Evolutionary conservation across 2,329 filamentous ascomycete species (phyloP).

Genomic region (Zymoseptoria brevis): DNA sequence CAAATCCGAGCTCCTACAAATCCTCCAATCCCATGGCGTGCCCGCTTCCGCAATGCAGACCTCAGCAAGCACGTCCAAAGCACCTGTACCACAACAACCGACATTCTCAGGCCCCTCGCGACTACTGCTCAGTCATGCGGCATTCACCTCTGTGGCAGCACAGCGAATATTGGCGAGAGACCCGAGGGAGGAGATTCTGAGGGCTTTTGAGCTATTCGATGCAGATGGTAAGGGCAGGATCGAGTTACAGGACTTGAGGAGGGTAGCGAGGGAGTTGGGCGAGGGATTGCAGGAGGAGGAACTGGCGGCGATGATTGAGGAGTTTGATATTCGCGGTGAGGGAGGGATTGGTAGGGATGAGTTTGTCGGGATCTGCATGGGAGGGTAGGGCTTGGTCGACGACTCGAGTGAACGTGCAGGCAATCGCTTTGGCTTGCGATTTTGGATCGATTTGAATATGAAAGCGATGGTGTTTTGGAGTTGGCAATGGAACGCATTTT

Average conservation of each 20-base stretch:
- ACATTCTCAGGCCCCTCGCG: conserved; percentile 44
- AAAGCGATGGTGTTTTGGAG: background rate
- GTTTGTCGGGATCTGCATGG: conserved; percentile 59
- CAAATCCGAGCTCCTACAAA: conserved; percentile 72
- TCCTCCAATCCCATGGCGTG: conserved; percentile 74
- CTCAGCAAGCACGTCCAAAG: conserved; percentile 45
- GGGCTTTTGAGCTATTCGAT: conserved; percentile 91
- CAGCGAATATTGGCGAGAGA: conserved; percentile 73
- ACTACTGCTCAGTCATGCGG: conserved; percentile 62
- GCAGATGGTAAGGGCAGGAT: conserved; percentile 87
- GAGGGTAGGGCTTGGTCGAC: conserved; percentile 15
- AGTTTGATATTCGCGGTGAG: conserved; percentile 92
- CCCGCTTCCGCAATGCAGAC: conserved; percentile 34
- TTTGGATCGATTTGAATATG: background rate
- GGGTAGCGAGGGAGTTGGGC: conserved; percentile 83
- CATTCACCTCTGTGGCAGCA: conserved; percentile 67
- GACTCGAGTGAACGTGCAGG: background rate
- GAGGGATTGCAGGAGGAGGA: conserved; percentile 92
- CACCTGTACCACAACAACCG: conserved; percentile 20
- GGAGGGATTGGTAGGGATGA: conserved; percentile 61
- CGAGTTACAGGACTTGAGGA: conserved; percentile 74
- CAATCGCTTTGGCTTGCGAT: background rate
- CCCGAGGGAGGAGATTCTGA: conserved; percentile 80
- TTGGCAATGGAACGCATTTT: background rate
- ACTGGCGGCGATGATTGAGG: conserved; percentile 90